Conservation (phyloP, 2,329 filamentous ascomycete genomes). For the Fusarium continuum region DNA sequence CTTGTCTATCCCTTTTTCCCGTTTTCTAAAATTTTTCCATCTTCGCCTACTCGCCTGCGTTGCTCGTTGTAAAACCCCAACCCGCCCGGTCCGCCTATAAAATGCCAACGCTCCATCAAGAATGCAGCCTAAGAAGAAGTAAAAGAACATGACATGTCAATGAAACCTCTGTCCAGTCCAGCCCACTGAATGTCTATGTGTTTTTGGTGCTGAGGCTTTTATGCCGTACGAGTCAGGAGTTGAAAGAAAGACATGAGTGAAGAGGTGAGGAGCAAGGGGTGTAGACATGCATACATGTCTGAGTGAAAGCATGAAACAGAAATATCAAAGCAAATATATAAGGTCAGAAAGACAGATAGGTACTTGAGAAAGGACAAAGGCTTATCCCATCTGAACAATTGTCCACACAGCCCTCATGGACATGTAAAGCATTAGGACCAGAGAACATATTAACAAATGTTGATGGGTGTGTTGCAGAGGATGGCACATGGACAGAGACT, state of each 20-base stretch:
- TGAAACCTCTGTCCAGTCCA: neutral
- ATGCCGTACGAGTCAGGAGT: slow-evolving; percentile 11
- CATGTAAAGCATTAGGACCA: neutral
- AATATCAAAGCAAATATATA: slow-evolving; percentile 1
- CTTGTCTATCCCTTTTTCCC: slow-evolving; percentile 10
- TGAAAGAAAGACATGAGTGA: neutral
- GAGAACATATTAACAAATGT: slow-evolving; percentile 1
- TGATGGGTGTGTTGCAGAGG: neutral
- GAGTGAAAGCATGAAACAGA: neutral
- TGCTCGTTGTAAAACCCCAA: neutral
- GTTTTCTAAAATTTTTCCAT: neutral
- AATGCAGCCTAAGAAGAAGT: slow-evolving; percentile 6
- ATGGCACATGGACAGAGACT: neutral
- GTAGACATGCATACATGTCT: neutral
- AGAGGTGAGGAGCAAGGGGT: neutral
- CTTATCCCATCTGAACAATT: neutral
- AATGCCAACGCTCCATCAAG: slow-evolving; percentile 2
- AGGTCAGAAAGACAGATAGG: neutral
- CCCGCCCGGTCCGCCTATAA: neutral
- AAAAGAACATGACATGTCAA: neutral
- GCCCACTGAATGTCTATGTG: slow-evolving; percentile 4
- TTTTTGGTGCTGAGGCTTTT: slow-evolving; percentile 10
- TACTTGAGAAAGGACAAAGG: slow-evolving; percentile 5
- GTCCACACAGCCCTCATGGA: neutral
- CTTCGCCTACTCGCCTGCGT: neutral